phyloP scores from a whole-genome alignment of 73 alveolate genomes.

The Paramecium tetraurelia region DNA sequence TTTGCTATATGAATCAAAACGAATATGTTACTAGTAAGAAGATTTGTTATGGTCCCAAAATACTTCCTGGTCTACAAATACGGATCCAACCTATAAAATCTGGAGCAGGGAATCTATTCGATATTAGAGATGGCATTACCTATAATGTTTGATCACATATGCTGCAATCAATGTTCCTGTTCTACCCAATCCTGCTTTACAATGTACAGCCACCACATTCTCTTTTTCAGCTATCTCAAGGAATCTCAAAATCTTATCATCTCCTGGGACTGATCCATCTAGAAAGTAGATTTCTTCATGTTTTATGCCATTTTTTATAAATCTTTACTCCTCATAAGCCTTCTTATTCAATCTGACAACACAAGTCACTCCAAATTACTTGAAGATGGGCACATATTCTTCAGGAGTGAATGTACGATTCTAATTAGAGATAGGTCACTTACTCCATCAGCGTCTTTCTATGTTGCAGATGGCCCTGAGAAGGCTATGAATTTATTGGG shows the following conservation, averaged over 20 bases:
- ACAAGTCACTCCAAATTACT: slow-evolving; percentile 77
- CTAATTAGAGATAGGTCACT: background rate
- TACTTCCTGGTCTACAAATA: slow-evolving; percentile 87
- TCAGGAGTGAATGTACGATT: slow-evolving; percentile 86
- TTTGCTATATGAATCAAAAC: background rate
- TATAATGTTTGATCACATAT: slow-evolving; percentile 84
- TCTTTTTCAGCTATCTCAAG: slow-evolving; percentile 83
- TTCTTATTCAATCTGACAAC: slow-evolving; percentile 88
- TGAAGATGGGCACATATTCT: slow-evolving; percentile 90
- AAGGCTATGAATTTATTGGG: slow-evolving; percentile 93
- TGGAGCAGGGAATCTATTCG: slow-evolving; percentile 76
- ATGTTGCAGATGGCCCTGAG: slow-evolving; percentile 81
- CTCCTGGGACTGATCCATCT: slow-evolving; percentile 95
- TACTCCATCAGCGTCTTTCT: slow-evolving; percentile 69
- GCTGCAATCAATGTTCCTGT: slow-evolving; percentile 94
- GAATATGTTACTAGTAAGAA: slow-evolving; percentile 59
- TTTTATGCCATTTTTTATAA: slow-evolving; percentile 73
- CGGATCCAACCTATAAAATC: slow-evolving; percentile 84
- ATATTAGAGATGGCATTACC: background rate
- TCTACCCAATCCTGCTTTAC: slow-evolving; percentile 99
- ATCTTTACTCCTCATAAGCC: slow-evolving; percentile 77
- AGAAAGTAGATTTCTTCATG: slow-evolving; percentile 89
- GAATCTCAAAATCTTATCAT: slow-evolving; percentile 77
- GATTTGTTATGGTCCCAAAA: slow-evolving; percentile 85
- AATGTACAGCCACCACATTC: slow-evolving; percentile 93